Evolutionary conservation across 352 stramenopile genomes (phyloP).

Genomic region (Globisporangium cystogenes): DNA sequence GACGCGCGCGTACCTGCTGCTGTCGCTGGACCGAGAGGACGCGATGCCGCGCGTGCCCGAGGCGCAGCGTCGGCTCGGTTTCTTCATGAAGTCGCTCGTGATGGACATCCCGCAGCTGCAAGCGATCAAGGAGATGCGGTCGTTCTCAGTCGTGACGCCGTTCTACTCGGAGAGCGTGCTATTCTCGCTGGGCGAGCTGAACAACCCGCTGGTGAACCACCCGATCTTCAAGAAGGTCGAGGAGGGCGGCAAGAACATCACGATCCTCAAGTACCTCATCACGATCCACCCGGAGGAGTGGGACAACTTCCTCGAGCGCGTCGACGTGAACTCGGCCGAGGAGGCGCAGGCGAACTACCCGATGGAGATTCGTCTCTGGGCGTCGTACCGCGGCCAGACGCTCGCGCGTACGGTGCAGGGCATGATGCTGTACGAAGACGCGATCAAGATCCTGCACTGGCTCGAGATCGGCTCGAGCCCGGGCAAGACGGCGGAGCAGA

Average conservation of each 20-base stretch:
- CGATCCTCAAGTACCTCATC: conserved; percentile 77
- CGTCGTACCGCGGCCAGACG: conserved; percentile 72
- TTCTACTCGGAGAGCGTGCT: conserved; percentile 75
- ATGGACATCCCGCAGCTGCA: conserved; percentile 75
- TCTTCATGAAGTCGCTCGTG: conserved; percentile 76
- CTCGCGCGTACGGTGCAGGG: conserved; percentile 68
- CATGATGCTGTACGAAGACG: conserved; percentile 83
- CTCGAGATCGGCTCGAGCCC: conserved; percentile 69
- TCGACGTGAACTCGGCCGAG: conserved; percentile 55
- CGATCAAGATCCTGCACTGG: conserved; percentile 82
- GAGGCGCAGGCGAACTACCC: conserved; percentile 61
- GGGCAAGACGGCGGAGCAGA: conserved; percentile 59
- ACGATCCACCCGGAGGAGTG: conserved; percentile 75
- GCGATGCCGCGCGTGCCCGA: conserved; percentile 69
- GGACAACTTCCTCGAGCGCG: conserved; percentile 75
- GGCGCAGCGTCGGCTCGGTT: conserved; percentile 67
- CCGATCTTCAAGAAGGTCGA: conserved; percentile 70
- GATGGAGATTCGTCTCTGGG: conserved; percentile 71
- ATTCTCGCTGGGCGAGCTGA: conserved; percentile 57
- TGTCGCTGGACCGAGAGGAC: conserved; percentile 64
- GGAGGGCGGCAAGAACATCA: conserved; percentile 74
- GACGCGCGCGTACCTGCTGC: conserved; percentile 59
- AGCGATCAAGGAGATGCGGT: conserved; percentile 77
- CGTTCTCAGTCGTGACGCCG: conserved; percentile 74
- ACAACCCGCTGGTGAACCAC: conserved; percentile 65